phyloP scores from a whole-genome alignment of 2,329 filamentous ascomycete species.

The Cercospora citrullina region DNA sequence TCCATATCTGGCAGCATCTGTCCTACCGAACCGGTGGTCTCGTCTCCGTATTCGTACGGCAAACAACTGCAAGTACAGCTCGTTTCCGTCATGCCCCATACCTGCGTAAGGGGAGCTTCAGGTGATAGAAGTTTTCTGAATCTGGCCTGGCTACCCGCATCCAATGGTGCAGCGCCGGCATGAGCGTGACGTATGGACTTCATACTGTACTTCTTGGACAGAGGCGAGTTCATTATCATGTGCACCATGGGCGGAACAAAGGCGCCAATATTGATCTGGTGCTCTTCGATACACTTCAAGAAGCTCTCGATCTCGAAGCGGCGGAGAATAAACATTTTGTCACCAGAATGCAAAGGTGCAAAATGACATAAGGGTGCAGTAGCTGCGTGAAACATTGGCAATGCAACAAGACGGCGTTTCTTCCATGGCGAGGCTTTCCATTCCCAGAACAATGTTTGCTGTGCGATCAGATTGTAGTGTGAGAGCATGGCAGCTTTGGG shows the following conservation, averaged over 20 bases:
- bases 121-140: constrained; percentile 45
- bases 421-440: constrained; percentile 43
- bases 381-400: constrained; percentile 55
- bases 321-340: constrained; percentile 45
- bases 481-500: constrained; percentile 60
- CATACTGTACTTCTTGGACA: constrained; percentile 47
- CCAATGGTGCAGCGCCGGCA: constrained; percentile 51
- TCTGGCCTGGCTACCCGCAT: constrained; percentile 48
- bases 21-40: constrained; percentile 44
- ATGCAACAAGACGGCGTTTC: constrained; percentile 43
- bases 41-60: neutral
- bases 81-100: constrained; percentile 49
- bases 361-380: constrained; percentile 44
- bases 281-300: constrained; percentile 47
- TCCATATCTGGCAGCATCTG: constrained; percentile 44
- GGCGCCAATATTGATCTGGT: constrained; percentile 51
- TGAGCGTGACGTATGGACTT: constrained; percentile 41
- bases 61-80: constrained; percentile 34
- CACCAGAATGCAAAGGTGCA: constrained; percentile 38
- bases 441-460: constrained; percentile 50
- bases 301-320: constrained; percentile 53
- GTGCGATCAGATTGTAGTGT: constrained; percentile 58
- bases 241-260: constrained; percentile 57
- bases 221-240: constrained; percentile 51
- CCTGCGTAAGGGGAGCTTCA: constrained; percentile 46